Conservation (phyloP, 73 alveolate genomes). For the Stentor roeselii region DNA sequence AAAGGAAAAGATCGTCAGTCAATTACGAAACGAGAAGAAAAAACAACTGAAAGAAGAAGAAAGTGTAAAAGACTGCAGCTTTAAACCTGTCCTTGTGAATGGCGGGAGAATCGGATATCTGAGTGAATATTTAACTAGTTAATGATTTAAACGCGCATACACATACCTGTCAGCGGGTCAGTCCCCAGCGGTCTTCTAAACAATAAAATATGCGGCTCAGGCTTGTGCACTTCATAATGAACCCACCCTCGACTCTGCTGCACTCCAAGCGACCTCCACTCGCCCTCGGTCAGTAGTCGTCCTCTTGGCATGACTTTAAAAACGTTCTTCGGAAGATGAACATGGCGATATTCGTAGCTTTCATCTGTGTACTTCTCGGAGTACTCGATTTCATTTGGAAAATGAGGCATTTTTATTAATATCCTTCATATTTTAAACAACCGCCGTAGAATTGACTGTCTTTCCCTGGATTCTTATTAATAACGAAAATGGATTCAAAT, state of each 20-base stretch:
- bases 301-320: slow-evolving; percentile 69
- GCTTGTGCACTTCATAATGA: slow-evolving; percentile 87
- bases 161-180: slow-evolving; percentile 90
- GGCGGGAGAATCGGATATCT: not conserved
- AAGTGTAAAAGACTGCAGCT: not conserved
- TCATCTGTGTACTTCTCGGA: slow-evolving; percentile 85
- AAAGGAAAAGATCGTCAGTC: not conserved
- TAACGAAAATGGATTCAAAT: too few relatives aligned
- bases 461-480: too few relatives aligned
- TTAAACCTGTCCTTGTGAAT: not conserved
- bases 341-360: slow-evolving; percentile 80
- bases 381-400: slow-evolving; percentile 90
- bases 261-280: slow-evolving; percentile 93
- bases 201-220: slow-evolving; percentile 91
- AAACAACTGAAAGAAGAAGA: not conserved
- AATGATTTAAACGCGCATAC: too few relatives aligned
- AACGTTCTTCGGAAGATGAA: slow-evolving; percentile 66
- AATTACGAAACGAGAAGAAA: not conserved
- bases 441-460: too few relatives aligned
- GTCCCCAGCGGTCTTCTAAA: slow-evolving; percentile 97
- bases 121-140: too few relatives aligned
- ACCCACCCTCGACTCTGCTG: slow-evolving; percentile 91
- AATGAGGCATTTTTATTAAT: slow-evolving; percentile 83
- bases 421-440: too few relatives aligned
- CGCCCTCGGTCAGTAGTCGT: slow-evolving; percentile 72